A percentile compares a stretch with the other conserved stretches of the same genome.
Evolutionary conservation across 148 eudicot genomes (phyloP).

Genomic region (Cornus kousa): DNA sequence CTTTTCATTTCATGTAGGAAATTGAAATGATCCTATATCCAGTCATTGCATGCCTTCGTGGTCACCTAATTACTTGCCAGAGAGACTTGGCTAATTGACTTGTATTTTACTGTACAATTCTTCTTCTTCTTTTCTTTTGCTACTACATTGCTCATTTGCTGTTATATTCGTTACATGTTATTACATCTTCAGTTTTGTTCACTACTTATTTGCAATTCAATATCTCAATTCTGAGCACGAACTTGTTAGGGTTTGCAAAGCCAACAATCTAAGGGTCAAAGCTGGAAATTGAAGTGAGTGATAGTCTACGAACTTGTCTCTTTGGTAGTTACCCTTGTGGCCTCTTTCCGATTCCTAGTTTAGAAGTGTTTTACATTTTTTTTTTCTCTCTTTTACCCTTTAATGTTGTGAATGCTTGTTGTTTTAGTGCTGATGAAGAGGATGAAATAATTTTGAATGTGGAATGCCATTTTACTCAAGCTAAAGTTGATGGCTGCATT

Average conservation of each 20-base stretch:
- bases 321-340: slow-evolving; percentile 22
- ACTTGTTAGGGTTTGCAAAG: slow-evolving; percentile 66
- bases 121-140: background rate
- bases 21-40: background rate
- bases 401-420: slow-evolving; percentile 12
- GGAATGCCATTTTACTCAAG: slow-evolving; percentile 68
- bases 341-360: slow-evolving; percentile 5
- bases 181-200: slow-evolving; percentile 14
- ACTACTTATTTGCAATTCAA: slow-evolving; percentile 2
- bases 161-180: background rate
- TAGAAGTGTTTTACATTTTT: slow-evolving; percentile 3
- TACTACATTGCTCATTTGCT: background rate
- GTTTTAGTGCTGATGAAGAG: slow-evolving; percentile 69
- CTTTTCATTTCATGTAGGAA: background rate
- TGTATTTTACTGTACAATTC: background rate
- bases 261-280: slow-evolving; percentile 48
- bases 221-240: slow-evolving; percentile 21
- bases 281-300: slow-evolving; percentile 84
- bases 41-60: background rate
- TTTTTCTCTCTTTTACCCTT: slow-evolving; percentile 15
- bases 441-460: slow-evolving; percentile 71
- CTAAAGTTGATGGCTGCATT: slow-evolving; percentile 45
- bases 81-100: background rate
- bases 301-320: slow-evolving; percentile 33
- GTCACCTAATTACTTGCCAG: background rate